Evolutionary conservation across 352 stramenopile genomes (phyloP).

Genomic region (Phytopythium montanum): DNA sequence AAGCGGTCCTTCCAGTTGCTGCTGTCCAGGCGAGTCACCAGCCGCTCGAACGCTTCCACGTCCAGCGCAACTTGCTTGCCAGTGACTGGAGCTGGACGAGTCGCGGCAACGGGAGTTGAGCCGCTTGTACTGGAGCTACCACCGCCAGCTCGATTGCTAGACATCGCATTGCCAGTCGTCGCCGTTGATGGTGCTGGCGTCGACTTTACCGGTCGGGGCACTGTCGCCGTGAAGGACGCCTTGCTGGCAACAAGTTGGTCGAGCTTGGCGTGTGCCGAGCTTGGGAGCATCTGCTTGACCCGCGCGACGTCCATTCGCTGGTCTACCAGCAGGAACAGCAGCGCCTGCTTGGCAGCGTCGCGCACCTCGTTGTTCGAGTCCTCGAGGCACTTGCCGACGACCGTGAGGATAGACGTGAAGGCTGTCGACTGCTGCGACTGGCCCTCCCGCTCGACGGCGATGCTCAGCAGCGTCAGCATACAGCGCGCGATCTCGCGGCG

Average conservation of each 20-base stretch:
- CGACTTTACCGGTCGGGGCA: constrained; percentile 3
- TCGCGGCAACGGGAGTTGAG: background rate
- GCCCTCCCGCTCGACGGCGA: constrained; percentile 10
- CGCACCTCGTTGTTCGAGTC: constrained; percentile 80
- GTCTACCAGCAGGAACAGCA: constrained; percentile 43
- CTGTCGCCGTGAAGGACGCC: constrained; percentile 15
- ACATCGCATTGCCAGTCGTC: background rate
- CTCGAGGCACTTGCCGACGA: constrained; percentile 61
- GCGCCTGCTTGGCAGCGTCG: constrained; percentile 53
- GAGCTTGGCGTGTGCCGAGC: constrained; percentile 35
- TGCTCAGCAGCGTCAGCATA: constrained; percentile 46
- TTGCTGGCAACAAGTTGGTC: constrained; percentile 37
- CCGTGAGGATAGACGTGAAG: constrained; percentile 21
- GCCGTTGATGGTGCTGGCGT: background rate
- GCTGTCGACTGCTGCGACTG: background rate
- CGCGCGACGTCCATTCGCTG: constrained; percentile 33
- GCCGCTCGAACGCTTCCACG: constrained; percentile 24
- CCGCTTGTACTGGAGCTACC: background rate
- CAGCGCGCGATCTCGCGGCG: constrained; percentile 55
- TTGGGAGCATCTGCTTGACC: constrained; percentile 53
- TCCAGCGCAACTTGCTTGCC: constrained; percentile 20
- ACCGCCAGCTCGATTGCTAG: background rate
- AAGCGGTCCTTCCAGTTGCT: constrained; percentile 81
- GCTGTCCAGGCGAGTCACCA: constrained; percentile 54
- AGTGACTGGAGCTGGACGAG: background rate